These are phyloP conservation scores for Talaromyces sp. DNA, from an alignment of 2,329 filamentous ascomycete genomes.

Conservation along the genomic window DNA sequence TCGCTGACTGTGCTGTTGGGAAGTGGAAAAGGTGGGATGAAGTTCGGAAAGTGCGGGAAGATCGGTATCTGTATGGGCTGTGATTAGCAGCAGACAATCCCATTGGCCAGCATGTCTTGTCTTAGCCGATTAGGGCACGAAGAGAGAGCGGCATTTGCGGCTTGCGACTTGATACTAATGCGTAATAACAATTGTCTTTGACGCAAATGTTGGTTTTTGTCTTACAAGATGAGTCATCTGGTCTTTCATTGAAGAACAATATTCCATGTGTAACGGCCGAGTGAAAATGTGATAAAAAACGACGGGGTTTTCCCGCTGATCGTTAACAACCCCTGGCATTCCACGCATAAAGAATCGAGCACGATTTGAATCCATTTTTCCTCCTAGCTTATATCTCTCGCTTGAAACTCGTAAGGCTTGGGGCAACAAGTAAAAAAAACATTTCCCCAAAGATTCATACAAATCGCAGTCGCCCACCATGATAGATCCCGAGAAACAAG, in stretches of 20 bases:
- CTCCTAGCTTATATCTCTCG: not conserved
- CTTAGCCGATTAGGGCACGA: not conserved
- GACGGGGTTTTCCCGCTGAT: not conserved
- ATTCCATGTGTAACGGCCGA: not conserved
- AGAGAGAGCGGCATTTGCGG: too few relatives aligned
- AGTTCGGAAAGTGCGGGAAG: conserved; percentile 11
- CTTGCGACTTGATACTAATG: too few relatives aligned
- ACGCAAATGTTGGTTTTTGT: not conserved
- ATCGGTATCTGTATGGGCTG: not conserved
- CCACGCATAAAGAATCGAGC: not conserved
- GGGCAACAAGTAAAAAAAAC: not conserved
- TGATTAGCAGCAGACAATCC: too few relatives aligned
- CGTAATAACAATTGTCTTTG: not conserved
- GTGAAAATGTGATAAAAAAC: not conserved
- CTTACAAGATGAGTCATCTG: not conserved
- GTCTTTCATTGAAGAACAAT: not conserved
- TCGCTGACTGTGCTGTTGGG: not conserved
- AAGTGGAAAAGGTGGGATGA: not conserved
- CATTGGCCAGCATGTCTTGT: not conserved
- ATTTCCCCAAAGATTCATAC: not conserved
- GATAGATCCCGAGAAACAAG: not conserved
- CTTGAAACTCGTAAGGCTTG: not conserved
- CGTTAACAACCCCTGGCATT: not conserved
- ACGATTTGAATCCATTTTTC: not conserved
- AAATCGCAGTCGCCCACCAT: not conserved